Evolutionary conservation across 495 filamentous ascomycete species (phyloP).

Genomic region (Penicillium desertorum): DNA sequence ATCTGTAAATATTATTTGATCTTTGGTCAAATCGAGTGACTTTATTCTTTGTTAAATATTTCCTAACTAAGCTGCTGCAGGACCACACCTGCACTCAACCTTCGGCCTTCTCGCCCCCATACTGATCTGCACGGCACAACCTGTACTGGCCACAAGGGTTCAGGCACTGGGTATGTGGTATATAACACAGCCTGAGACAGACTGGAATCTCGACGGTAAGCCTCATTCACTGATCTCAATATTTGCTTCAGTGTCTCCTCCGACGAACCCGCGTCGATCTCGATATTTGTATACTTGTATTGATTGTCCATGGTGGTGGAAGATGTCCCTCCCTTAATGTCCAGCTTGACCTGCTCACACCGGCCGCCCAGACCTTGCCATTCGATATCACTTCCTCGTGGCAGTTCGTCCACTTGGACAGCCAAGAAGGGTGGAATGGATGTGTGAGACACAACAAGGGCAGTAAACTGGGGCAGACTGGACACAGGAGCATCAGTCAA

Average conservation of each 20-base stretch:
- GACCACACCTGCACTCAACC: slow-evolving; percentile 40
- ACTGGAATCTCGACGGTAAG: slow-evolving; percentile 10
- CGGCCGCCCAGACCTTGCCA: slow-evolving; percentile 60
- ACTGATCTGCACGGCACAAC: slow-evolving; percentile 49
- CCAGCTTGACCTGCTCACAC: slow-evolving; percentile 29
- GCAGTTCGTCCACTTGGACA: slow-evolving; percentile 69
- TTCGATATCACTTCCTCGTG: slow-evolving; percentile 67
- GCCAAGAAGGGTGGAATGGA: slow-evolving; percentile 64
- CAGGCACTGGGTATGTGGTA: slow-evolving; percentile 29
- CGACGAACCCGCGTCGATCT: slow-evolving; percentile 25
- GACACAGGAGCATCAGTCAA: slow-evolving; percentile 16
- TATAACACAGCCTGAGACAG: slow-evolving; percentile 40
- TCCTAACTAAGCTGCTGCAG: slow-evolving; percentile 26
- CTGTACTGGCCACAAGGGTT: slow-evolving; percentile 36
- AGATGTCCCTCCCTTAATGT: slow-evolving; percentile 21
- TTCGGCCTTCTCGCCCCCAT: slow-evolving; percentile 43
- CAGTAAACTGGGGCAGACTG: slow-evolving; percentile 34
- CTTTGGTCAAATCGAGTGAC: neutral
- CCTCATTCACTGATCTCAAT: slow-evolving; percentile 24
- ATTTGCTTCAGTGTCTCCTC: slow-evolving; percentile 22
- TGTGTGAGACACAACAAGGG: slow-evolving; percentile 23
- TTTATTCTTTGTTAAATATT: neutral
- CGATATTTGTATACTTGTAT: slow-evolving; percentile 34
- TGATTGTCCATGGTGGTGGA: slow-evolving; percentile 24
- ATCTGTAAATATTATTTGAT: neutral